Percentiles rank a stretch among this genome's conserved stretches.
Evolutionary conservation across 805 yeast species (phyloP).

Genomic region (Saturnispora saitoi): DNA sequence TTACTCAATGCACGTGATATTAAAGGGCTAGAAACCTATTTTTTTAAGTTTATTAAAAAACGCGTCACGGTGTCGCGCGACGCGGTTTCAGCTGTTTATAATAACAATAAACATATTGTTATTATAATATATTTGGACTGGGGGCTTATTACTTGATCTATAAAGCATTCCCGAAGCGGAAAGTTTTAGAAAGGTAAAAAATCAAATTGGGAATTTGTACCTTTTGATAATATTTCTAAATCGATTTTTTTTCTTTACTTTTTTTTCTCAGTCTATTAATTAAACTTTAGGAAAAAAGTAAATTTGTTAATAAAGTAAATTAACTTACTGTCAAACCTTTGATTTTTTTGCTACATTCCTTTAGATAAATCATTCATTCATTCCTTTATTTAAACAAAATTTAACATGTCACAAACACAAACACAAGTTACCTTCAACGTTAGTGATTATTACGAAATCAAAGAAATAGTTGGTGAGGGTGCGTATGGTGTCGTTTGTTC

Average conservation of each 20-base stretch:
- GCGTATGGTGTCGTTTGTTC: conserved; percentile 94
- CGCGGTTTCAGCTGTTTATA: too few relatives aligned
- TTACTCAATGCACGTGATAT: neutral
- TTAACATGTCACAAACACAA: conserved; percentile 10
- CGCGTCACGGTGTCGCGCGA: neutral
- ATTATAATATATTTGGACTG: too few relatives aligned
- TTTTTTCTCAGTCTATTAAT: neutral
- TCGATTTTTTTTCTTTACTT: neutral
- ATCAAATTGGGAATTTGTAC: too few relatives aligned
- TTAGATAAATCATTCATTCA: neutral
- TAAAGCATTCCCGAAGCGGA: too few relatives aligned
- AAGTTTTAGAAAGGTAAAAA: too few relatives aligned
- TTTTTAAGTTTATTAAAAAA: neutral
- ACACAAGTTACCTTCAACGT: conserved; percentile 60
- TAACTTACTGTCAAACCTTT: too few relatives aligned
- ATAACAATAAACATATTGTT: too few relatives aligned
- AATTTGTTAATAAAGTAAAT: too few relatives aligned
- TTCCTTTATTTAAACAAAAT: neutral
- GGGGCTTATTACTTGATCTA: too few relatives aligned
- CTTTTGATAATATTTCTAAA: too few relatives aligned
- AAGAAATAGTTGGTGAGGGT: conserved; percentile 87
- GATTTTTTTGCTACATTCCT: too few relatives aligned
- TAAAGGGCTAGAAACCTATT: neutral
- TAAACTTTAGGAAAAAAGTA: neutral
- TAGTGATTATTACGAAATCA: conserved; percentile 75